These are phyloP conservation scores for Theileria sp. DNA, from an alignment of 169 alveolate species.

Conservation along the genomic window DNA sequence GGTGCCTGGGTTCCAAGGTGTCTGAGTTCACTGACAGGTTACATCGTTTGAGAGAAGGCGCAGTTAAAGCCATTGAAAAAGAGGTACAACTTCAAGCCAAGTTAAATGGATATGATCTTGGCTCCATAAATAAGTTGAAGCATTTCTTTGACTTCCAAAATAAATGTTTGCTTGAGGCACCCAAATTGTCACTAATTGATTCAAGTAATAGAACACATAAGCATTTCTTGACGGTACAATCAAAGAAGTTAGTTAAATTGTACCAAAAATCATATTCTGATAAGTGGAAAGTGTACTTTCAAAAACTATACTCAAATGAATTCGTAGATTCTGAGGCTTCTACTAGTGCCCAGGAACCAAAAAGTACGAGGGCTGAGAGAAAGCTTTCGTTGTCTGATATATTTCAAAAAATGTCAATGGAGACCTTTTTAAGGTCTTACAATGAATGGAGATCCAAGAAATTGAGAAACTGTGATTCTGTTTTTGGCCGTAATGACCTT, in stretches of 20 bases:
- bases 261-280: constrained; percentile 7
- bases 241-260: constrained; percentile 1
- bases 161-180: constrained; percentile 5
- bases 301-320: not conserved
- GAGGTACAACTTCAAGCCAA: constrained; percentile 6
- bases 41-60: constrained; percentile 13
- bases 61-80: constrained; percentile 19
- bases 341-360: not conserved
- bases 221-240: not conserved
- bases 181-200: not conserved
- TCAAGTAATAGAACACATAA: not conserved
- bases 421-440: not conserved
- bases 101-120: not conserved
- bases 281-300: not conserved
- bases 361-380: not conserved
- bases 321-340: not conserved
- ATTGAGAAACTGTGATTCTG: constrained; percentile 3
- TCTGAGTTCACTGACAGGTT: constrained; percentile 11
- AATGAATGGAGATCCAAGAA: constrained; percentile 1
- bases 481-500: constrained; percentile 9
- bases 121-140: constrained; percentile 11
- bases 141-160: constrained; percentile 19
- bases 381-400: not conserved
- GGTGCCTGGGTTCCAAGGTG: constrained; percentile 15
- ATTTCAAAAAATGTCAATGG: not conserved